These are phyloP conservation scores for Dipodascus albidus DNA, from an alignment of 805 yeast species.

Conservation along the genomic window DNA sequence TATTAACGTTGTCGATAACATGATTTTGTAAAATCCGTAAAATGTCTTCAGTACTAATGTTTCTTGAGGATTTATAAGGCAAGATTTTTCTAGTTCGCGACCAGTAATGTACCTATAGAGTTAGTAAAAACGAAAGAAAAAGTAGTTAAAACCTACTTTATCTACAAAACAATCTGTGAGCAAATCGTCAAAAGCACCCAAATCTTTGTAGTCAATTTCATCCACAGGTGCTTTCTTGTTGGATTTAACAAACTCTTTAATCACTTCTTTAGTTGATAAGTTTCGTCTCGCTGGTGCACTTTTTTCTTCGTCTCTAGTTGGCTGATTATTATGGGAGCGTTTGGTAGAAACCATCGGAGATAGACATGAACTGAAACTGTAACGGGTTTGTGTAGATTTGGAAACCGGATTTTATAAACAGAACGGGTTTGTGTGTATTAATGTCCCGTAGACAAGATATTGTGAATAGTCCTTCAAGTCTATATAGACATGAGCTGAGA, in stretches of 20 bases:
- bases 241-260: background rate
- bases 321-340: background rate
- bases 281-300: background rate
- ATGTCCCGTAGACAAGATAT: too few relatives aligned
- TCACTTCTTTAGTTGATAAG: background rate
- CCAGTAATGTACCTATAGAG: slow-evolving; percentile 17
- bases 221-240: slow-evolving; percentile 6
- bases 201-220: slow-evolving; percentile 14
- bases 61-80: slow-evolving; percentile 16
- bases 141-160: slow-evolving; percentile 1
- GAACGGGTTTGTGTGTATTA: too few relatives aligned
- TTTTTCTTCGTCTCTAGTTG: background rate
- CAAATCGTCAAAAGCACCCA: slow-evolving; percentile 21
- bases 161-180: slow-evolving; percentile 21
- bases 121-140: background rate
- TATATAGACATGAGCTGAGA: too few relatives aligned
- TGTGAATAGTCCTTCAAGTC: too few relatives aligned
- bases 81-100: slow-evolving; percentile 20
- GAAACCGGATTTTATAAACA: too few relatives aligned
- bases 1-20: slow-evolving; percentile 6
- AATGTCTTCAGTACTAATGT: slow-evolving; percentile 11
- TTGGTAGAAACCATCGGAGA: background rate
- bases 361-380: background rate
- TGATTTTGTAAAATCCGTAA: slow-evolving; percentile 10
- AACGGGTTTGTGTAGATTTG: too few relatives aligned